These are phyloP conservation scores for Artemisia argyi DNA, from an alignment of 129 eudicot genomes.

Conservation along the genomic window DNA sequence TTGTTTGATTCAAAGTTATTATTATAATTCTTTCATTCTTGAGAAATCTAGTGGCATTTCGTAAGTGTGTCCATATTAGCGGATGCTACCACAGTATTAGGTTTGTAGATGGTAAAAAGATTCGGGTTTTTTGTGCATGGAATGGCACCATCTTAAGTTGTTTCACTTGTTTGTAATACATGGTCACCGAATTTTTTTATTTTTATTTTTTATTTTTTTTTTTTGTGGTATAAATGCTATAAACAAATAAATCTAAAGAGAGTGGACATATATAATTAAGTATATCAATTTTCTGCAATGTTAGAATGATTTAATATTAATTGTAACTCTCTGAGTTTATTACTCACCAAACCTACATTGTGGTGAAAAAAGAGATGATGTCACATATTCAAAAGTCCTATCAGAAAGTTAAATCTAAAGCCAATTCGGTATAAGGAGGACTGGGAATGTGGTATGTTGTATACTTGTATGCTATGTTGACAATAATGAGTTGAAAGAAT, in stretches of 20 bases:
- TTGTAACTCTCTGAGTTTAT: too few species aligned
- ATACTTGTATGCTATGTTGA: too few species aligned
- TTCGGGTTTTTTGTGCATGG: constrained; percentile 14
- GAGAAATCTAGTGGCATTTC: constrained; percentile 20
- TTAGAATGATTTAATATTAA: too few species aligned
- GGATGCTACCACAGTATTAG: constrained; percentile 7
- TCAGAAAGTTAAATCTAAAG: too few species aligned
- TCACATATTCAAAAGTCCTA: too few species aligned
- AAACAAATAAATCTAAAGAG: constrained; percentile 11
- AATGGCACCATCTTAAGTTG: constrained; percentile 14
- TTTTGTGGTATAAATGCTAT: constrained; percentile 22
- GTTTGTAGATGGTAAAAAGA: constrained; percentile 16
- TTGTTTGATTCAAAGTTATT: neutral
- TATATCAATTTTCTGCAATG: too few species aligned
- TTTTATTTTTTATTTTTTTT: constrained; percentile 2
- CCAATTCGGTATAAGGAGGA: too few species aligned
- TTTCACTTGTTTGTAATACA: neutral
- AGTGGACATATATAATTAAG: constrained; percentile 10
- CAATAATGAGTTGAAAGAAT: too few species aligned
- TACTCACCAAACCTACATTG: too few species aligned
- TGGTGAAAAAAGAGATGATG: too few species aligned
- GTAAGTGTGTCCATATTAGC: constrained; percentile 14
- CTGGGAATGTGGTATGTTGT: too few species aligned
- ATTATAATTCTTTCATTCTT: neutral
- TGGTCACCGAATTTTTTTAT: neutral